Base-by-base conservation (phyloP, 257 asterid genomes). In the Lantana camara region DNA sequence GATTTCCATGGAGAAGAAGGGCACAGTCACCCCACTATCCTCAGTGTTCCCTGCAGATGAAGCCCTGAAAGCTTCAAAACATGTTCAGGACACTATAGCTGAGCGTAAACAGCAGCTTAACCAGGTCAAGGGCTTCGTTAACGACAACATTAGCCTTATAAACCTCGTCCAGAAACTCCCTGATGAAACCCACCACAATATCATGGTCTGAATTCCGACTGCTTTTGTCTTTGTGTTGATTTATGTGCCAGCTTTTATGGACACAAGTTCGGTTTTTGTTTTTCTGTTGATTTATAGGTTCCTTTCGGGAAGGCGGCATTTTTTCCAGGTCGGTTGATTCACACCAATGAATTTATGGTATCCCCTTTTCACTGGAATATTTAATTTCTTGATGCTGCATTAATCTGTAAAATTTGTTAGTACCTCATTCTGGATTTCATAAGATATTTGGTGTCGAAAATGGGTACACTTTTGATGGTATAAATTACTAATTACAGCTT, bases 221-320 rank as follows among this genome's bases (percentile, higher is more conserved):
- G 35, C 11, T 22, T 11, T 42, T 19, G 14, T 20, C 7, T 66
- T 34, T 3, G 8, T 29, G 17, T 19, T 59, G 1, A 20, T 40
- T 10, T 29, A 2, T 19, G 22, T 29, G 20, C 41, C 30, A 32
- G 21, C 38, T 9, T 46, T 23, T 27, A 27, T 4, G 11, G 5
- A 30, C 38, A 17, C 3, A 11, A 24, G 48, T 9, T 62, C 57
- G 37, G 72, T 40, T 5, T 27, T 27, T 30, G 34, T 9, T 24
- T 60, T 14, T 48, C 23, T 57, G 15, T 37, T 57, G 50, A 60
- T 68, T 64, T 55, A 14, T 67, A 88, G 96, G 96, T 90, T 61
- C 99, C 99, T 0, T 88, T 85, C 68, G 99, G 99, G 4, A 85
- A 81, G 76, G 99, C 96, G 2, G 99, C 96, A 0, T 93, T 88